Evolutionary conservation across 345 rosid genomes (phyloP).

Genomic region (Erodium maritimum): DNA sequence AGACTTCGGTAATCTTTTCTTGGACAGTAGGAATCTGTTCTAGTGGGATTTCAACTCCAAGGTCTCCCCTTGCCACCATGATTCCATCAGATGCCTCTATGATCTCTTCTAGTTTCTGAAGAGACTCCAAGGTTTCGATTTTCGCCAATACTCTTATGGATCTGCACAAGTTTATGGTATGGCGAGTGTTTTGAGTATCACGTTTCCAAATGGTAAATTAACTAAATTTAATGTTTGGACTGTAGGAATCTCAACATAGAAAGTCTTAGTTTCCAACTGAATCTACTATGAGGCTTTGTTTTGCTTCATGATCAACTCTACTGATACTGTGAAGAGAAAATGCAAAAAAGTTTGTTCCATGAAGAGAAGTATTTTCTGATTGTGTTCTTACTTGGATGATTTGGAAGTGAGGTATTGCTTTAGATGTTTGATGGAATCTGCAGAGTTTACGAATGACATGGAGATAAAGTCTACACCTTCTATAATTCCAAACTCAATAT

Average conservation of each 20-base stretch:
- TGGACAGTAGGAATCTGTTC: constrained; percentile 66
- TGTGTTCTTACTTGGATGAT: constrained; percentile 39
- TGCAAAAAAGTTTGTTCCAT: too few relatives aligned
- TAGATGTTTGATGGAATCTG: constrained; percentile 36
- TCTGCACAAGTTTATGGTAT: constrained; percentile 18
- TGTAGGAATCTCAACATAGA: too few relatives aligned
- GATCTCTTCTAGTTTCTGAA: constrained; percentile 47
- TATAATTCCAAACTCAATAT: constrained; percentile 44
- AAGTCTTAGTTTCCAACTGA: too few relatives aligned
- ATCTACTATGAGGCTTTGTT: too few relatives aligned
- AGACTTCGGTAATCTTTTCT: constrained; percentile 32
- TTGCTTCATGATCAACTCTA: not conserved
- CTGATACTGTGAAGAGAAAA: too few relatives aligned
- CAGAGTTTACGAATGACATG: constrained; percentile 51
- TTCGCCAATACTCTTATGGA: constrained; percentile 51
- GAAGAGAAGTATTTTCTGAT: not conserved
- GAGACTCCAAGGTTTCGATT: constrained; percentile 58
- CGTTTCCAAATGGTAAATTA: too few relatives aligned
- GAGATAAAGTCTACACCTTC: constrained; percentile 59
- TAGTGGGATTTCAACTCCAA: constrained; percentile 64
- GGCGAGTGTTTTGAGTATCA: not conserved
- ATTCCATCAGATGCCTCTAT: constrained; percentile 60
- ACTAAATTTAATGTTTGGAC: too few relatives aligned
- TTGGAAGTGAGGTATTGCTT: constrained; percentile 38
- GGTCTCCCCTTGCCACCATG: constrained; percentile 73